These are phyloP conservation scores for Penicillium soppii DNA, from an alignment of 495 filamentous ascomycete genomes.

Conservation along the genomic window DNA sequence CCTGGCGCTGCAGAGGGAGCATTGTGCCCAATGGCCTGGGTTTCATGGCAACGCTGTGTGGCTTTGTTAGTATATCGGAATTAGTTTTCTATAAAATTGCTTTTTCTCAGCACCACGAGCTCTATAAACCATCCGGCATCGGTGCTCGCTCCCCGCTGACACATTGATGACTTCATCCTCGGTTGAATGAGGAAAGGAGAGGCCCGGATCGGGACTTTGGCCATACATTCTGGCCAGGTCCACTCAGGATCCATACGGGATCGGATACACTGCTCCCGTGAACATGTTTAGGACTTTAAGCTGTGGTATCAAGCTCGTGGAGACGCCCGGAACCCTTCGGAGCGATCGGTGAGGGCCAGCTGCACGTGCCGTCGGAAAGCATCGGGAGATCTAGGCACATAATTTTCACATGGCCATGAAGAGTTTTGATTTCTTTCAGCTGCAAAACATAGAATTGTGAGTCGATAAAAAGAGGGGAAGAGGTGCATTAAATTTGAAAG, in stretches of 20 bases:
- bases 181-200: conserved; percentile 11
- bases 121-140: not conserved
- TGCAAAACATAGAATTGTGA: not conserved
- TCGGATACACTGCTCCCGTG: conserved; percentile 13
- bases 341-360: conserved; percentile 17
- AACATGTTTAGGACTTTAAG: conserved; percentile 2
- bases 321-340: conserved; percentile 27
- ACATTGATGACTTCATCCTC: conserved; percentile 27
- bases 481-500: not conserved
- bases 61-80: not conserved
- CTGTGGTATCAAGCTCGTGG: conserved; percentile 11
- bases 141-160: conserved; percentile 15
- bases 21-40: conserved; percentile 12
- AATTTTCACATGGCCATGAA: conserved; percentile 16
- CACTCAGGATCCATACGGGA: conserved; percentile 11
- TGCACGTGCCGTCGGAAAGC: conserved; percentile 15
- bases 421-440: not conserved
- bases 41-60: conserved; percentile 9
- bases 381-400: conserved; percentile 20
- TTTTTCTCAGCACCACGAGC: not conserved
- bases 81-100: not conserved
- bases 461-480: not conserved
- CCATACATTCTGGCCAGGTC: conserved; percentile 8
- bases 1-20: conserved; percentile 2
- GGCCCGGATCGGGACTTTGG: conserved; percentile 16